Conservation (phyloP, 1,139 yeast genomes). For the Sugiyamaella pinicola region DNA sequence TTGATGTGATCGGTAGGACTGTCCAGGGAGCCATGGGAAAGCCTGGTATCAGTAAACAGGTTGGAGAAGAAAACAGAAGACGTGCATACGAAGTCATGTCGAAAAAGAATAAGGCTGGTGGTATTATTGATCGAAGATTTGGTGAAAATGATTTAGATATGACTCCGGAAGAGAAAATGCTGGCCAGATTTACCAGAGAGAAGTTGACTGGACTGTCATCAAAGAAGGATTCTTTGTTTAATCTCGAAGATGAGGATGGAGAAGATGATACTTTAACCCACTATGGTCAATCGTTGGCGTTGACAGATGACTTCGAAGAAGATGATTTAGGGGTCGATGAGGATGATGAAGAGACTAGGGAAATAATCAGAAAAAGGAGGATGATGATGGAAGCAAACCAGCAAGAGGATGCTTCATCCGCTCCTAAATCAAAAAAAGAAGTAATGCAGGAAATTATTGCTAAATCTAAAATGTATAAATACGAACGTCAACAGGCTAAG, state of each 20-base stretch:
- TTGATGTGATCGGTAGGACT: conserved; percentile 59
- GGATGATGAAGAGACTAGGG: conserved; percentile 44
- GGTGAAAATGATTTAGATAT: conserved; percentile 79
- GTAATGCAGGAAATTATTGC: conserved; percentile 97
- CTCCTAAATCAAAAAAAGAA: conserved; percentile 83
- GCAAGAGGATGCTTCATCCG: conserved; percentile 43
- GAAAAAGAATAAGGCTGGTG: conserved; percentile 70
- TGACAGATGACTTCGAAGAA: conserved; percentile 53
- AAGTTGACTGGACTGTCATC: conserved; percentile 50
- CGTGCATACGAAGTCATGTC: conserved; percentile 67
- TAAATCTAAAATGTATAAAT: conserved; percentile 86
- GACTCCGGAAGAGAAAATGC: conserved; percentile 89
- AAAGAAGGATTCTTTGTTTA: conserved; percentile 55
- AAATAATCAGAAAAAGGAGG: conserved; percentile 26
- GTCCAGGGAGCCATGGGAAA: conserved; percentile 67
- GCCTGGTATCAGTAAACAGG: conserved; percentile 74
- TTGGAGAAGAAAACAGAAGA: conserved; percentile 69
- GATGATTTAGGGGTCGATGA: conserved; percentile 47
- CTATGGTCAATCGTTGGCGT: conserved; percentile 67
- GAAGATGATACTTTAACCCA: conserved; percentile 63
- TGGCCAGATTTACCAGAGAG: conserved; percentile 90
- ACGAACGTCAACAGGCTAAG: conserved; percentile 80
- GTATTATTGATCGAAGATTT: conserved; percentile 81
- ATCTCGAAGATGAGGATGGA: conserved; percentile 72
- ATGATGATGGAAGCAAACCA: conserved; percentile 42